These are phyloP conservation scores for Endocalyx cinctus DNA, from an alignment of 2,329 filamentous ascomycete species.

Conservation along the genomic window DNA sequence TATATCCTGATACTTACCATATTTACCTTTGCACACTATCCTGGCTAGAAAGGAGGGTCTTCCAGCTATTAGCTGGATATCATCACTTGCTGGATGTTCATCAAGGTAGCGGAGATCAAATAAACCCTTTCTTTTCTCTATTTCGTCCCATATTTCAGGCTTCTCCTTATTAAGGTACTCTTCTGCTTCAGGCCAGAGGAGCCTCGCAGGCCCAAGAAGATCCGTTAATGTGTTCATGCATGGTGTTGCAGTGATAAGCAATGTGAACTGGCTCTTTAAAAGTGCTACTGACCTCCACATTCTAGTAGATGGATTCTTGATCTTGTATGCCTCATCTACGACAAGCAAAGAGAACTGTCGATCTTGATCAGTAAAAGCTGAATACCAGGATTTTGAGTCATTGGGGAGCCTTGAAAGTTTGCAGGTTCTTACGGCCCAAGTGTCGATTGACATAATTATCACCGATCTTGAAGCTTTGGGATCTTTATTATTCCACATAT, in stretches of 20 bases:
- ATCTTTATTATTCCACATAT: constrained; percentile 20
- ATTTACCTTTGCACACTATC: constrained; percentile 9
- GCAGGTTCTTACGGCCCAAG: constrained; percentile 18
- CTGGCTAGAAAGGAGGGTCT: constrained; percentile 13
- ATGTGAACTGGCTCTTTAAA: constrained; percentile 19
- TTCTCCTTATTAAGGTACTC: constrained; percentile 9
- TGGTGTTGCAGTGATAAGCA: constrained; percentile 25
- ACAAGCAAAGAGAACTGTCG: constrained; percentile 23
- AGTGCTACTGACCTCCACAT: constrained; percentile 20
- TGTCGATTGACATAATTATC: constrained; percentile 21
- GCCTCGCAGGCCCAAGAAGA: constrained; percentile 16
- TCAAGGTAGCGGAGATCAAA: constrained; percentile 11
- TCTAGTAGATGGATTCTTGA: constrained; percentile 17
- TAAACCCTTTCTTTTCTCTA: constrained; percentile 1
- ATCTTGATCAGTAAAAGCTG: constrained; percentile 11
- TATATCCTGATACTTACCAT: constrained; percentile 9
- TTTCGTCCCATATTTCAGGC: neutral
- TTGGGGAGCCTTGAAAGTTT: neutral
- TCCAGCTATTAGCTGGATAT: constrained; percentile 16
- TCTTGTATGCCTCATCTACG: constrained; percentile 25
- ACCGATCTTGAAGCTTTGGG: constrained; percentile 13
- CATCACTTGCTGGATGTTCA: constrained; percentile 1
- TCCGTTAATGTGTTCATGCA: constrained; percentile 21
- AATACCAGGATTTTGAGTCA: constrained; percentile 6
- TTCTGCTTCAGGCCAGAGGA: constrained; percentile 18